Conservation (phyloP, 768 basidiomycete species). For the Tulasnella sp. region DNA sequence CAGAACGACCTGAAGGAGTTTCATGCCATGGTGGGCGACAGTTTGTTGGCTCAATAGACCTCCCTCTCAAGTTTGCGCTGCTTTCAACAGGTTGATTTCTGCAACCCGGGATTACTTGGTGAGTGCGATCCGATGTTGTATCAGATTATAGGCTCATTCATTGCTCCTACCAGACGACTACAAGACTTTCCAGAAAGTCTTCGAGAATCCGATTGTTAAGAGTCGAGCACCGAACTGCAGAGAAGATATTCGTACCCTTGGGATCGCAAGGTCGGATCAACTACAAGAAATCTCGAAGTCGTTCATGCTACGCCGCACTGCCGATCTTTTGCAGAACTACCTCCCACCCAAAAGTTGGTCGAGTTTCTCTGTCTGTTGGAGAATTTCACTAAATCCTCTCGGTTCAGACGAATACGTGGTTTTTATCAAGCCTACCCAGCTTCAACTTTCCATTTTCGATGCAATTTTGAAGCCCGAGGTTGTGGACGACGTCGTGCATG, state of each 20-base stretch:
- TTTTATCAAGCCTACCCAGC: slow-evolving; percentile 80
- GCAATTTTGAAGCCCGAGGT: slow-evolving; percentile 66
- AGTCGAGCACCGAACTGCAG: slow-evolving; percentile 73
- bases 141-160: background rate
- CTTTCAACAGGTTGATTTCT: slow-evolving; percentile 67
- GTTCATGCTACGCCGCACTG: slow-evolving; percentile 87
- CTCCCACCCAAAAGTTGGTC: slow-evolving; percentile 79
- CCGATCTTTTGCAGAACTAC: slow-evolving; percentile 69
- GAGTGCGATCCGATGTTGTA: slow-evolving; percentile 17
- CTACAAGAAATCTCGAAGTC: slow-evolving; percentile 66
- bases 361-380: background rate
- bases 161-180: slow-evolving; percentile 52
- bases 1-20: slow-evolving; percentile 96
- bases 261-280: slow-evolving; percentile 66
- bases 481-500: slow-evolving; percentile 58
- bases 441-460: slow-evolving; percentile 73
- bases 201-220: slow-evolving; percentile 79
- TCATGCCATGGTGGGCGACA: slow-evolving; percentile 75
- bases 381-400: background rate
- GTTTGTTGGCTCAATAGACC: background rate
- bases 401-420: slow-evolving; percentile 89
- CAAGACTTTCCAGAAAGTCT: slow-evolving; percentile 65
- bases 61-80: background rate
- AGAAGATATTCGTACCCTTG: slow-evolving; percentile 62
- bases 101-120: slow-evolving; percentile 89